Evolutionary conservation across 371 early-diverging fungal species (phyloP), one percentile per base, ranked within the genome.

Genomic region (Thermomucor indicae-seudaticae): DNA sequence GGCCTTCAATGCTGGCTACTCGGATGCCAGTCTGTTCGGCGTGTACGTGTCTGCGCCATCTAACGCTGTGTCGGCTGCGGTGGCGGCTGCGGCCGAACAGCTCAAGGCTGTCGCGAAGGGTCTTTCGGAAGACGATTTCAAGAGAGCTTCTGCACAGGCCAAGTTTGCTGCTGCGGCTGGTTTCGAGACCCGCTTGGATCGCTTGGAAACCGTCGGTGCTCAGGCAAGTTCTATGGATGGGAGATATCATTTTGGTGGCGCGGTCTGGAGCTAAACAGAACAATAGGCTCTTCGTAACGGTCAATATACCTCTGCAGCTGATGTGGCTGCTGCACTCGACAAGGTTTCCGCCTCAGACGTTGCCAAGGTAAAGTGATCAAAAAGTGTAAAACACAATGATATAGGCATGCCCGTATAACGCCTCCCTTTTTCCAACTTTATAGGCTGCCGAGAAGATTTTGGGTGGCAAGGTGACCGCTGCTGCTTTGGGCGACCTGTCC

Each of bases 21-120:
- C 93, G 19, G 96, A 96, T 73, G 90, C 95, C 49, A 95, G 93
- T 57, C 79, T 97, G 47, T 85, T 96, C 60, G 98, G 95, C 56
- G 68, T 96, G 53, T 73, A 86, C 47, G 80, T 86, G 27, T 71
- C 84, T 37, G 83, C 88, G 37, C 81, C 87, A 27, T 58, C 77
- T 31, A 58, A 78, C 38, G 67, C 86, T 27, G 77, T 89, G 53
- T 51, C 60, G 34, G 72, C 72, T 32, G 79, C 86, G 47, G 73
- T 85, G 50, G 63, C 83, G 47, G 83, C 90, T 40, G 86, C 86
- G 30, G 84, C 78, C 41, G 73, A 88, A 37, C 82, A 91, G 72
- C 66, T 74, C 54, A 79, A 85, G 65, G 78, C 85, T 46, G 79
- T 80, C 23, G 64, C 78, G 49, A 64, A 65, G 54, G 60, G 75